Conservation (phyloP, 352 stramenopile genomes). For the Phytophthora sp. region DNA sequence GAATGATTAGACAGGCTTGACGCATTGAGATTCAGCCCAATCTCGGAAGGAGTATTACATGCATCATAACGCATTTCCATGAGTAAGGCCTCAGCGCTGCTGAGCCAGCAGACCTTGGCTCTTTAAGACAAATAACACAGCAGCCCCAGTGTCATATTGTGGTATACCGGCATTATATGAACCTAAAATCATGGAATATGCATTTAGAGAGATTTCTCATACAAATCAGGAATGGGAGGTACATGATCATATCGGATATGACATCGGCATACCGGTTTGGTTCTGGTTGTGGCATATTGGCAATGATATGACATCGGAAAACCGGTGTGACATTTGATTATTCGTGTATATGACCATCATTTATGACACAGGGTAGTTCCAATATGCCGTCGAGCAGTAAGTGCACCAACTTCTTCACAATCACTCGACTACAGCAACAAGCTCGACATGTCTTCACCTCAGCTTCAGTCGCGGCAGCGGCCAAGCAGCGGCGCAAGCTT, state of each 20-base stretch:
- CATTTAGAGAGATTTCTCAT: too few species aligned
- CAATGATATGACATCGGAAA: too few species aligned
- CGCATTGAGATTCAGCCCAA: not conserved
- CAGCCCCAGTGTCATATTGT: too few species aligned
- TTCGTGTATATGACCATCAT: too few species aligned
- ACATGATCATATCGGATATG: too few species aligned
- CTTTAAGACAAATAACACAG: too few species aligned
- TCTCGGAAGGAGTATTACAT: not conserved
- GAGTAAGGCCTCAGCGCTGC: constrained; percentile 7
- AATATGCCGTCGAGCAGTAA: constrained; percentile 2
- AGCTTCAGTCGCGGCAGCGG: constrained; percentile 31
- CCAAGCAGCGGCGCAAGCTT: constrained; percentile 38
- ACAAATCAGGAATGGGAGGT: too few species aligned
- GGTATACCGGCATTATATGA: too few species aligned
- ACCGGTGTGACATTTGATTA: too few species aligned
- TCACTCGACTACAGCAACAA: constrained; percentile 2
- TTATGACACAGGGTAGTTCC: constrained; percentile 10
- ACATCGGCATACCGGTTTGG: too few species aligned
- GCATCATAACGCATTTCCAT: constrained; percentile 1
- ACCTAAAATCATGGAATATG: too few species aligned
- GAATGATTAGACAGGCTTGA: constrained; percentile 10
- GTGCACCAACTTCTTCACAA: not conserved
- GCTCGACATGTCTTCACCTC: constrained; percentile 32
- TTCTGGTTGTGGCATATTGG: not conserved
- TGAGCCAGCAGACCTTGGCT: too few species aligned